Base-by-base conservation (phyloP, 805 yeast species). In the Spathaspora passalidarum region DNA sequence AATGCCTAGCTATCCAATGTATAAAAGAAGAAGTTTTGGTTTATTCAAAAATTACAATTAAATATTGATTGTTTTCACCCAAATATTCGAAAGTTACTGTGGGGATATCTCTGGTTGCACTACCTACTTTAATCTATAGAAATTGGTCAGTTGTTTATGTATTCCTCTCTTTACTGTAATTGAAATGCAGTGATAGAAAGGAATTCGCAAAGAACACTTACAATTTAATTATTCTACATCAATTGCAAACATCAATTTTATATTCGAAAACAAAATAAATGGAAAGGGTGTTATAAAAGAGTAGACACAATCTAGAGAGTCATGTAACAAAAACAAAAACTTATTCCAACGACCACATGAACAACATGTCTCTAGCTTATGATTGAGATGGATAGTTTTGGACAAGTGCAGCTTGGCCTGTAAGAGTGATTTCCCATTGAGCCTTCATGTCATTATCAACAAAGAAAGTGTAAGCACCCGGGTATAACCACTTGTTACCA, bases 391-490 rank as follows among this genome's bases (percentile, higher is more conserved):
- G 45, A 26, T 18, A 42, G 32, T 42, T 38, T 23, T 42, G 40
- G 13, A 42, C 23, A 13, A 36, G 21, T 13, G 20, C 19, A n/a
- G 45, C 37, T 9, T 14, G 7, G 36, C 45, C 45, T 17, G 40
- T 36, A 42, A 42, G 45, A 4, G 19, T 20, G 19, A 42, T 36
- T 35, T 35, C 32, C 35, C 32, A 42, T 6, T 38, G 35, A 20
- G 41, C 32, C 45, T 36, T 36, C n/a, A 2, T 14, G n/a, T 42
- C 45, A 18, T 26, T 36, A 13, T 42, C 45, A 13, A 42, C 45
- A 25, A 32, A 23, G 26, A 42, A 42, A 18, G 34, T 42, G 40
- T 42, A 42, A 36, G 40, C 36, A 42, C 45, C 45, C 14, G 45
- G 45, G 39, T 42, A 42, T 4, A 42, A 14, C 23, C 32, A 42